Base-by-base conservation (phyloP, 1,139 yeast species). In the Blastobotrys illinoisensis region DNA sequence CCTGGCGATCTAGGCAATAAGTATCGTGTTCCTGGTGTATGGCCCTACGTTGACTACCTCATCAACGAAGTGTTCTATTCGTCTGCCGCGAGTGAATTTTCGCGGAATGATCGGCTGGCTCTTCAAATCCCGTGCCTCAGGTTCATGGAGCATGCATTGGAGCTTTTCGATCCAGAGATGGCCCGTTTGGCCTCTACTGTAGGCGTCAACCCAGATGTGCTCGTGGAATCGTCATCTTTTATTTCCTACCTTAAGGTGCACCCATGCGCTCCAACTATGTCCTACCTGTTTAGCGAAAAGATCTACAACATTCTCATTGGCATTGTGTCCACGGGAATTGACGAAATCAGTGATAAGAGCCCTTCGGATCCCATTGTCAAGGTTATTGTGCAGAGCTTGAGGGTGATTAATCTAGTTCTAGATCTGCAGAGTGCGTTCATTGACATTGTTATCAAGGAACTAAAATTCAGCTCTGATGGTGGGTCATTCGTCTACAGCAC, bases 31-130 rank as follows among this genome's bases (percentile, higher is more conserved):
- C 74, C 73, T 6, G 96, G 97, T 2, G 71, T 89, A 9, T 83
- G 91, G 82, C 91, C 95, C 2, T 91, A 90, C 63, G 71, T 88
- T 53, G 95, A 88, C 56, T 89, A 81, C 62, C 67, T 89, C 23
- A 68, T 87, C 45, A 71, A 77, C n/a, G 87, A 86, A 47, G 81
- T 89, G 0, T 81, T 91, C 61, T 79, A 78, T 16, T 77, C 74
- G 2, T 70, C 80, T 0, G 62, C 71, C 7, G 61, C 61, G 0
- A 59, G 73, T 3, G 67, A 65, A 21, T 64, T 75, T 13, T 50
- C 67, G 1, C 55, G 53, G 5, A 69, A 69, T 0, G 82, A 80
- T 36, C 76, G 73, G 55, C 63, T 72, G 5, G 69, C 74, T 1
- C 67, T 90, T 18, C 91, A 86, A 62, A 61, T 70, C 2, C 76